Conservation (phyloP, 305 asterid genomes). For the Rubia balearica region DNA sequence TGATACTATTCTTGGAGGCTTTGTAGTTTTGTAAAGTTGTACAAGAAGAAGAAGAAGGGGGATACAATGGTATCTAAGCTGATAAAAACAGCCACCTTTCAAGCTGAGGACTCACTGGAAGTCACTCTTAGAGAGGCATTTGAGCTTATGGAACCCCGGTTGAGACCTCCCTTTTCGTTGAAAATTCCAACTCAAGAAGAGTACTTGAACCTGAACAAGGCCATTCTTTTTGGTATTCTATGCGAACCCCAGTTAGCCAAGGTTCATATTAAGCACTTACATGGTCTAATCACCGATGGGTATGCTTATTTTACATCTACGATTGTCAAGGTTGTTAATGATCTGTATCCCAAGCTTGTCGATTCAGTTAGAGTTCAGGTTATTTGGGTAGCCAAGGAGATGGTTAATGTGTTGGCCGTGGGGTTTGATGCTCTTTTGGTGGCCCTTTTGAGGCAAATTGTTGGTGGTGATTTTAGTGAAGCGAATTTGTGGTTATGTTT, state of each 20-base stretch:
- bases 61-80: constrained; percentile 36
- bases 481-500: constrained; percentile 70
- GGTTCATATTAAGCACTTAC: constrained; percentile 67
- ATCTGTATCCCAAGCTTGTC: constrained; percentile 40
- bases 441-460: constrained; percentile 70
- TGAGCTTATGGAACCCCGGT: constrained; percentile 37
- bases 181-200: constrained; percentile 47
- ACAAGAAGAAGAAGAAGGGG: not conserved
- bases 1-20: not conserved
- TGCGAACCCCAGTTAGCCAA: constrained; percentile 41
- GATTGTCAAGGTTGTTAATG: constrained; percentile 51
- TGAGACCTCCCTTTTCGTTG: constrained; percentile 64
- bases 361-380: constrained; percentile 48
- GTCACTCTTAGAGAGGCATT: constrained; percentile 53
- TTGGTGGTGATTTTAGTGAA: constrained; percentile 65
- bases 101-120: constrained; percentile 60
- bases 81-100: constrained; percentile 28
- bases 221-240: constrained; percentile 56
- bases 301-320: constrained; percentile 48
- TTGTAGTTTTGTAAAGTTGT: not conserved
- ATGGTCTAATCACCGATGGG: constrained; percentile 59
- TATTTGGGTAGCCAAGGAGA: constrained; percentile 47
- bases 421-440: constrained; percentile 68
- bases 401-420: constrained; percentile 52
- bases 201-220: constrained; percentile 52